A percentile compares a stretch with the other conserved stretches of the same genome.
phyloP scores from a whole-genome alignment of 1,284 basidiomycete genomes.

The Tilletia caries region DNA sequence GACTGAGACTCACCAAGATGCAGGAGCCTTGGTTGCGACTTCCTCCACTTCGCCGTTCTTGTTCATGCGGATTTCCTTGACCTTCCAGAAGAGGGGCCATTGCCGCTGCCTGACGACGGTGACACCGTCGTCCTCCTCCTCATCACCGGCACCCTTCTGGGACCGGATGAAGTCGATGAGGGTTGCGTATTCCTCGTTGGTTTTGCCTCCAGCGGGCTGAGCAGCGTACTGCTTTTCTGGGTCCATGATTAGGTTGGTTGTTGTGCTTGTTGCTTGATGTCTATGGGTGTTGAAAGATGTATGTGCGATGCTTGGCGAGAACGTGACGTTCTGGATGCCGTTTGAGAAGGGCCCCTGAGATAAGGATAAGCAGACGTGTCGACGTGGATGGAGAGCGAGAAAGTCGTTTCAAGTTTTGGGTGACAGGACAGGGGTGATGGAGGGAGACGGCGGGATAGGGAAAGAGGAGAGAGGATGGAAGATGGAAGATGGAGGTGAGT shows the following conservation, averaged over 20 bases:
- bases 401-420: too few relatives aligned
- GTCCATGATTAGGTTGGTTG: slow-evolving; percentile 10
- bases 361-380: too few relatives aligned
- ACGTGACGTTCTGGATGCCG: too few relatives aligned
- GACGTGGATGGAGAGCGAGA: too few relatives aligned
- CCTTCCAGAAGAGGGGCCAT: slow-evolving; percentile 48
- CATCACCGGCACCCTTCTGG: slow-evolving; percentile 35
- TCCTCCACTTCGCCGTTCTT: slow-evolving; percentile 52
- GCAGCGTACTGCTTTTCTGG: slow-evolving; percentile 24
- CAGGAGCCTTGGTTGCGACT: slow-evolving; percentile 48
- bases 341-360: too few relatives aligned
- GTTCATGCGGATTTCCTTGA: slow-evolving; percentile 50
- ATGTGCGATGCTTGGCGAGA: too few relatives aligned
- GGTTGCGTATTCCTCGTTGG: slow-evolving; percentile 47
- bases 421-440: too few relatives aligned
- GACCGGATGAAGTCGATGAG: slow-evolving; percentile 50
- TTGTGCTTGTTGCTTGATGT: not conserved
- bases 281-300: not conserved
- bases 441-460: too few relatives aligned
- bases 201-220: slow-evolving; percentile 16
- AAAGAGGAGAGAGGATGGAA: too few relatives aligned
- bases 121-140: slow-evolving; percentile 43
- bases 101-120: slow-evolving; percentile 49
- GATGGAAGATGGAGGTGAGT: too few relatives aligned
- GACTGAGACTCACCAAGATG: slow-evolving; percentile 37